phyloP scores from a whole-genome alignment of 129 eudicot species.

The carrot (Daucus carota) region DNA sequence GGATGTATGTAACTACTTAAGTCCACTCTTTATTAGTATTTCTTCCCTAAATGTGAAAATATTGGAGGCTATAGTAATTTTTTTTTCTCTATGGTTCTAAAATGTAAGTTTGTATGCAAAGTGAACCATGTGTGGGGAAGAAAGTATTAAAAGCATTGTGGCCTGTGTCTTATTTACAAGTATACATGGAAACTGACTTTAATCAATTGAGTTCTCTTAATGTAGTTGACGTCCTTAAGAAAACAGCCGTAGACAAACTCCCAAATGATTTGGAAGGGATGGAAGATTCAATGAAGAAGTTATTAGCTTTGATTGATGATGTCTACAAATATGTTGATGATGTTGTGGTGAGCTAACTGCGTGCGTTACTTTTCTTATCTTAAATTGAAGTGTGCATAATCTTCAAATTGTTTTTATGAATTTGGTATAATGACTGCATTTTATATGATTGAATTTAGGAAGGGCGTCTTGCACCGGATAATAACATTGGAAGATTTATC shows the following conservation, averaged over 20 bases:
- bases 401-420: neutral
- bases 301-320: slow-evolving; percentile 77
- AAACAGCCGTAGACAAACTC: slow-evolving; percentile 71
- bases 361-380: neutral
- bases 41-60: neutral
- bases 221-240: slow-evolving; percentile 81
- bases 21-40: neutral
- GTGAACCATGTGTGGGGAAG: neutral
- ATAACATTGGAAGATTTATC: slow-evolving; percentile 61
- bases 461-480: slow-evolving; percentile 69
- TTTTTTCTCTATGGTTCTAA: neutral
- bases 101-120: neutral
- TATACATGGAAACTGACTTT: neutral
- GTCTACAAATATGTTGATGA: slow-evolving; percentile 85
- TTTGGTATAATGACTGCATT: neutral
- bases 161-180: neutral
- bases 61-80: neutral
- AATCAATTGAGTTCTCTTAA: neutral
- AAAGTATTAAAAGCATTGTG: neutral
- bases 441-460: slow-evolving; percentile 32
- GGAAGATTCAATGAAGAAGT: slow-evolving; percentile 76
- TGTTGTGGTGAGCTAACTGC: slow-evolving; percentile 62
- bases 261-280: slow-evolving; percentile 92
- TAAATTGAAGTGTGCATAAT: neutral
- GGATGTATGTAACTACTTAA: slow-evolving; percentile 59